Conservation (phyloP, 495 filamentous ascomycete species). For the Annulohypoxylon moriforme region DNA sequence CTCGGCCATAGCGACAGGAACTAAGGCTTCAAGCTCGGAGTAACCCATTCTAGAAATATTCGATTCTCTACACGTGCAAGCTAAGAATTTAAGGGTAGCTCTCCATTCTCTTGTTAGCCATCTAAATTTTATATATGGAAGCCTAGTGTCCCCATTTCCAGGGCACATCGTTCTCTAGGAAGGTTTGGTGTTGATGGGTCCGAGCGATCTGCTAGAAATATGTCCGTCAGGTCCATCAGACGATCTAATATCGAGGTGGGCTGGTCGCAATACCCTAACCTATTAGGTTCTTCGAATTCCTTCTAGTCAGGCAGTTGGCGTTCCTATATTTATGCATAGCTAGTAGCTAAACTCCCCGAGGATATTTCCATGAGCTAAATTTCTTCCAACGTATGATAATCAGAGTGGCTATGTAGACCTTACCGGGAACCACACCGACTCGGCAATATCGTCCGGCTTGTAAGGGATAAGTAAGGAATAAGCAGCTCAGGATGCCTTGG, state of each 20-base stretch:
- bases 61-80: background rate
- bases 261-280: background rate
- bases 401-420: background rate
- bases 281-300: background rate
- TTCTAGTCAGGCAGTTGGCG: background rate
- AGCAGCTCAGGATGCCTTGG: background rate
- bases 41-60: constrained; percentile 23
- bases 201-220: background rate
- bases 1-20: background rate
- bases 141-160: background rate
- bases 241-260: background rate
- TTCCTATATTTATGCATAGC: background rate
- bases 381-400: background rate
- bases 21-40: background rate
- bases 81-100: background rate
- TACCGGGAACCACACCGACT: background rate
- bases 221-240: background rate
- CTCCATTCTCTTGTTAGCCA: background rate
- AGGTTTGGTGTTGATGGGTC: background rate
- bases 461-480: background rate
- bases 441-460: background rate
- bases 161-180: background rate
- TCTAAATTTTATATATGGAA: background rate
- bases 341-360: background rate
- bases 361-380: background rate